These are phyloP conservation scores for Fusarium napiforme DNA, from an alignment of 2,329 filamentous ascomycete species.

Conservation along the genomic window DNA sequence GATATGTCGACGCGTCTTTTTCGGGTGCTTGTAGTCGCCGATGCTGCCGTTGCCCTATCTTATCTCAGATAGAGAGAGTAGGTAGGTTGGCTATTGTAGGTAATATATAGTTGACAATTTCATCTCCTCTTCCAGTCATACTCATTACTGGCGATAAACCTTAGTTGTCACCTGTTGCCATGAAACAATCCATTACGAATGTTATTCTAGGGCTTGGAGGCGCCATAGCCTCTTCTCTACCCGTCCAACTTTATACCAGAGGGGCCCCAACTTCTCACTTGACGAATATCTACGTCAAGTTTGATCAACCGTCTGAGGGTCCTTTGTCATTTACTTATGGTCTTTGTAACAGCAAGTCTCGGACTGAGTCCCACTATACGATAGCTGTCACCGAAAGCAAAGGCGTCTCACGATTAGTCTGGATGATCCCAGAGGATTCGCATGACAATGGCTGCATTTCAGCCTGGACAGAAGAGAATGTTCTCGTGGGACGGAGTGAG, in stretches of 20 bases:
- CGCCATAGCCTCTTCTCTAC: not conserved
- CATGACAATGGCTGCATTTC: conserved; percentile 1
- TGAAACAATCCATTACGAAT: not conserved
- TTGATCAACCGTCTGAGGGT: not conserved
- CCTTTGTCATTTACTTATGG: conserved; percentile 5
- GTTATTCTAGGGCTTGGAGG: not conserved
- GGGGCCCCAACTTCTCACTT: conserved; percentile 1
- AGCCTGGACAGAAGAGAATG: not conserved
- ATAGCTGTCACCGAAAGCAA: not conserved
- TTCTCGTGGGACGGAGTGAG: not conserved
- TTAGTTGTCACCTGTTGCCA: not conserved
- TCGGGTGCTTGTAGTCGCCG: not conserved
- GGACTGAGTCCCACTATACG: not conserved
- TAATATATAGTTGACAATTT: not conserved
- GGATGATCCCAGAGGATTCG: not conserved
- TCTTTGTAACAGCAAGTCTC: not conserved
- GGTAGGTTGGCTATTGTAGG: not conserved
- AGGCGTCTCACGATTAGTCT: not conserved
- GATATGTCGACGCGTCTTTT: not conserved
- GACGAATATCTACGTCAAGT: not conserved
- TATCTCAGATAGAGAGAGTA: not conserved
- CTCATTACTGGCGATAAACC: too few relatives aligned
- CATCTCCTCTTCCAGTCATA: not conserved
- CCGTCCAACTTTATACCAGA: not conserved
- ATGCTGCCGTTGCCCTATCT: not conserved